Evolutionary conservation across 1,284 basidiomycete genomes (phyloP).

Genomic region (Ceratobasidium sp.): DNA sequence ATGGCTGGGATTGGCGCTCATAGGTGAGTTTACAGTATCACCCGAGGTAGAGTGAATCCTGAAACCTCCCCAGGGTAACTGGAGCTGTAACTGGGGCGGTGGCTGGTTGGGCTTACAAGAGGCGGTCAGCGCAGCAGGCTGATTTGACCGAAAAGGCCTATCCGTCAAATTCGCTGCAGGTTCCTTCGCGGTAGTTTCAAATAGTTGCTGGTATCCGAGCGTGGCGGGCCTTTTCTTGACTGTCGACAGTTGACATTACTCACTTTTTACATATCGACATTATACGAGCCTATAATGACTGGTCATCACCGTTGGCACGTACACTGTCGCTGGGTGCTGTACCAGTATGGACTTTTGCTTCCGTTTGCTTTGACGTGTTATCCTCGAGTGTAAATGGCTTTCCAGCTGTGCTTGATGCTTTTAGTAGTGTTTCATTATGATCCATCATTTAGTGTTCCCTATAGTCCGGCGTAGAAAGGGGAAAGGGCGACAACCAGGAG

Average conservation of each 20-base stretch:
- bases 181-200: constrained; percentile 7
- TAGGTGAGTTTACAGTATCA: neutral
- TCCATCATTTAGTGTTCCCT: neutral
- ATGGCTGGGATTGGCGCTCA: constrained; percentile 34
- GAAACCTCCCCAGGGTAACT: neutral
- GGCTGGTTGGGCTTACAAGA: constrained; percentile 12
- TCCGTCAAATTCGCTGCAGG: constrained; percentile 1
- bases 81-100: constrained; percentile 9
- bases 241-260: no score
- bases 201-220: no score
- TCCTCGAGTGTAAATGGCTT: constrained; percentile 1
- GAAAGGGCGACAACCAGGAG: neutral
- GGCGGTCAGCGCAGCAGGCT: constrained; percentile 30
- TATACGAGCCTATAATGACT: no score
- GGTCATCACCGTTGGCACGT: neutral
- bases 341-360: neutral
- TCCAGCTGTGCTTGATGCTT: neutral
- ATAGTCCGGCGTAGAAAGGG: neutral
- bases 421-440: neutral
- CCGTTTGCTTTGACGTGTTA: neutral
- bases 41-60: neutral
- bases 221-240: no score
- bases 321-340: neutral
- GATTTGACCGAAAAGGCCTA: constrained; percentile 15
- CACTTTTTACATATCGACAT: no score